Evolutionary conservation across 2,329 filamentous ascomycete species (phyloP).

Genomic region (Phoma sp.): DNA sequence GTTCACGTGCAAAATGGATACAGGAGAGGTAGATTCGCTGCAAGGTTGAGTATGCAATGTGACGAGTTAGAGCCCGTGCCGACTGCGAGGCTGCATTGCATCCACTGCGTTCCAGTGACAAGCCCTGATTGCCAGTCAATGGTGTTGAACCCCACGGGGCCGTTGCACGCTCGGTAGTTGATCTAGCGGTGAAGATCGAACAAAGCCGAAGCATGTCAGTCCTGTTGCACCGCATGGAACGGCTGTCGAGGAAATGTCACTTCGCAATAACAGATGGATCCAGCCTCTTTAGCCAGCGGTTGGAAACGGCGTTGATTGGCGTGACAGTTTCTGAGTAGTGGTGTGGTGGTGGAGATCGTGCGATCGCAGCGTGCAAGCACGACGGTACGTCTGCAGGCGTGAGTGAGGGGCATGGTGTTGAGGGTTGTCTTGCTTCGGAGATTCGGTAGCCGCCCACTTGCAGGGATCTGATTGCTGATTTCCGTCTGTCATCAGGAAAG

Average conservation of each 20-base stretch:
- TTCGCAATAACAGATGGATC: not conserved
- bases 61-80: slow-evolving; percentile 4
- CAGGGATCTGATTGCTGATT: slow-evolving; percentile 28
- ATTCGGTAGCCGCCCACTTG: slow-evolving; percentile 15
- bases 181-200: slow-evolving; percentile 32
- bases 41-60: slow-evolving; percentile 4
- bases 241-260: slow-evolving; percentile 9
- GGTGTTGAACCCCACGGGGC: slow-evolving; percentile 21
- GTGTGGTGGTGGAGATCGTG: slow-evolving; percentile 11
- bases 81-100: slow-evolving; percentile 11
- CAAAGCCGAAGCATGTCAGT: slow-evolving; percentile 31
- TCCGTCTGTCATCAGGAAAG: slow-evolving; percentile 27
- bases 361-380: slow-evolving; percentile 2
- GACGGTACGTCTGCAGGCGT: not conserved
- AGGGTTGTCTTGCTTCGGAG: slow-evolving; percentile 19
- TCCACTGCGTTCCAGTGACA: slow-evolving; percentile 1
- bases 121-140: not conserved
- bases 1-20: not conserved
- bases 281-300: not conserved
- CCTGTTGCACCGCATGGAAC: slow-evolving; percentile 19
- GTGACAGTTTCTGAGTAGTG: not conserved
- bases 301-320: not conserved
- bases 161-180: slow-evolving; percentile 17
- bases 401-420: slow-evolving; percentile 37
- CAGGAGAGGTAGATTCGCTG: not conserved